phyloP scores from a whole-genome alignment of 1,139 yeast genomes.

The Maudiozyma humilis region DNA sequence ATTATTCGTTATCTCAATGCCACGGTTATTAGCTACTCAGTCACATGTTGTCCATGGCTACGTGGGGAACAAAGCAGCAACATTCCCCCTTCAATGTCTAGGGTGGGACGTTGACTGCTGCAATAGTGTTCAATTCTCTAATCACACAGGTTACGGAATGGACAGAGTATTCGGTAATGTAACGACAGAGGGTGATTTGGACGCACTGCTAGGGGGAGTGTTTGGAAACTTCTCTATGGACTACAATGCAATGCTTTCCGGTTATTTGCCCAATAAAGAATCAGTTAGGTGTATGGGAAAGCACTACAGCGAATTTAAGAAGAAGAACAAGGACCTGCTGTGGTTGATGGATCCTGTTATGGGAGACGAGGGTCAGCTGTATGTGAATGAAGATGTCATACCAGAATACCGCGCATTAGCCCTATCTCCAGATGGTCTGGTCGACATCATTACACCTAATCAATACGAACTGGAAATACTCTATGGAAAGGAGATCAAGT shows the following conservation, averaged over 20 bases:
- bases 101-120: conserved; percentile 66
- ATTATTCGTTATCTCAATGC: conserved; percentile 12
- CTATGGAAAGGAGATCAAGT: conserved; percentile 38
- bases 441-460: conserved; percentile 62
- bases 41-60: conserved; percentile 66
- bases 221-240: conserved; percentile 25
- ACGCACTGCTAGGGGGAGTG: conserved; percentile 32
- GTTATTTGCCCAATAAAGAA: conserved; percentile 48
- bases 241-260: conserved; percentile 48
- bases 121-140: conserved; percentile 56
- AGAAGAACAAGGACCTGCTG: conserved; percentile 18
- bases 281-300: conserved; percentile 34
- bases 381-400: conserved; percentile 51
- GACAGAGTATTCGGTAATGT: conserved; percentile 35
- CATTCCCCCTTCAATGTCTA: conserved; percentile 52
- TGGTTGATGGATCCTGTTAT: conserved; percentile 66
- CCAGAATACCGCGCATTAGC: conserved; percentile 43
- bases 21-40: conserved; percentile 37
- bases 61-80: conserved; percentile 57
- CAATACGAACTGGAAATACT: conserved; percentile 63
- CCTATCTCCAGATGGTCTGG: conserved; percentile 29
- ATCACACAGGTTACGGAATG: conserved; percentile 59
- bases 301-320: conserved; percentile 25
- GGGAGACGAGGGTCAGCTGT: conserved; percentile 66
- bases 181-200: conserved; percentile 25